Percentiles rank a stretch among this genome's conserved stretches.
Evolutionary conservation across 768 basidiomycete genomes (phyloP).

Genomic region (Auricularia auricula-judae): DNA sequence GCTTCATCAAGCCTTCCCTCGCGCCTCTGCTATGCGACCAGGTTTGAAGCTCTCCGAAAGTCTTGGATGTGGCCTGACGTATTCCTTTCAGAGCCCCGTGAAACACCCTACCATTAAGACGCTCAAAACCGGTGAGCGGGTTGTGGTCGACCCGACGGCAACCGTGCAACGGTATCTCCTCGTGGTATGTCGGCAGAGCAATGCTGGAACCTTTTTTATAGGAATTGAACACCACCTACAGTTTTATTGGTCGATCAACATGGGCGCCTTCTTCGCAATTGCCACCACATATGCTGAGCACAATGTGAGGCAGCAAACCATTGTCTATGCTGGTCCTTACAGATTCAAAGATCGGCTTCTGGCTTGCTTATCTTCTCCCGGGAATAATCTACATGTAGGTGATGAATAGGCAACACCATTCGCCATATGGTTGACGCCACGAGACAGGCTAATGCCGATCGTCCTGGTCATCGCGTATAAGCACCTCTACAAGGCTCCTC

Average conservation of each 20-base stretch:
- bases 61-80: too few relatives aligned
- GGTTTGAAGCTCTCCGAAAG: background rate
- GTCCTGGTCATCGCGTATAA: slow-evolving; percentile 16
- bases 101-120: slow-evolving; percentile 12
- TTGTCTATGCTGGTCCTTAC: too few relatives aligned
- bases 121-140: slow-evolving; percentile 16
- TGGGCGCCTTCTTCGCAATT: slow-evolving; percentile 20
- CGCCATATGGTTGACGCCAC: background rate
- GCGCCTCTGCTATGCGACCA: slow-evolving; percentile 23
- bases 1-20: slow-evolving; percentile 23
- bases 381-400: slow-evolving; percentile 17
- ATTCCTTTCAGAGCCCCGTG: slow-evolving; percentile 11
- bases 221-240: background rate
- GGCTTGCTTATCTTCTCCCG: slow-evolving; percentile 19
- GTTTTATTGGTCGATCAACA: slow-evolving; percentile 22
- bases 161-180: slow-evolving; percentile 18
- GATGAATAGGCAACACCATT: background rate
- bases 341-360: slow-evolving; percentile 13
- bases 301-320: slow-evolving; percentile 4
- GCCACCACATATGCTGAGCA: slow-evolving; percentile 19
- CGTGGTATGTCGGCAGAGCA: slow-evolving; percentile 1
- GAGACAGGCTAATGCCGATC: slow-evolving; percentile 15
- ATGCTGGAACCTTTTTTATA: too few relatives aligned
- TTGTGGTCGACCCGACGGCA: slow-evolving; percentile 19
- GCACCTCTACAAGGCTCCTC: slow-evolving; percentile 18